Percentiles rank a stretch among this genome's conserved stretches.
phyloP scores from a whole-genome alignment of 2,329 filamentous ascomycete genomes.

The Kalaharituber pfeilii region DNA sequence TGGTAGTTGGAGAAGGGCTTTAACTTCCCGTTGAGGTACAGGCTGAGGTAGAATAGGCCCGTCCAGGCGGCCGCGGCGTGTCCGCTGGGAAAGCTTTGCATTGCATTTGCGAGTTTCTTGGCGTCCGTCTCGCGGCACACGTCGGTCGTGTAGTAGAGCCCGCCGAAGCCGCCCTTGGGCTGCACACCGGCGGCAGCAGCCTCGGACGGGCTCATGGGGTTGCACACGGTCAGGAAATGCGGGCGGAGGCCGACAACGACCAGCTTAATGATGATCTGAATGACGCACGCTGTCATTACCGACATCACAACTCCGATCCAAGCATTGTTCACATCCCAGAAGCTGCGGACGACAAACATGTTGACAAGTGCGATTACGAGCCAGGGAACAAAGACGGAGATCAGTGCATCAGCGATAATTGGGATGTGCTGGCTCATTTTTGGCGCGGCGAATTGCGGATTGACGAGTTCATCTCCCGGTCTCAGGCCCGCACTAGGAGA shows the following conservation, averaged over 20 bases:
- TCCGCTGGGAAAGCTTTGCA: slow-evolving; percentile 19
- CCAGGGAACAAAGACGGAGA: slow-evolving; percentile 17
- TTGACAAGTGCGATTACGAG: slow-evolving; percentile 16
- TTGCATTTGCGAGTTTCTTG: slow-evolving; percentile 14
- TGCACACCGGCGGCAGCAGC: not conserved
- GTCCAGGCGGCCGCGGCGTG: slow-evolving; percentile 17
- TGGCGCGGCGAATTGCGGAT: slow-evolving; percentile 13
- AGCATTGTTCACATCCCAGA: slow-evolving; percentile 20
- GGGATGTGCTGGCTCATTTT: slow-evolving; percentile 16
- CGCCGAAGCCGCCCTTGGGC: slow-evolving; percentile 10
- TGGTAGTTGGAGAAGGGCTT: slow-evolving; percentile 20
- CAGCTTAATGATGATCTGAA: slow-evolving; percentile 20
- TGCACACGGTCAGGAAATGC: slow-evolving; percentile 18
- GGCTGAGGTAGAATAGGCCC: slow-evolving; percentile 15
- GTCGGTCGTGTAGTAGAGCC: slow-evolving; percentile 15
- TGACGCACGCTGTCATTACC: slow-evolving; percentile 17
- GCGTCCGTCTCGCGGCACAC: slow-evolving; percentile 15
- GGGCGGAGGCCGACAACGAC: slow-evolving; percentile 17
- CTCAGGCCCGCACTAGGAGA: not conserved
- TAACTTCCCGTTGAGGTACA: slow-evolving; percentile 17
- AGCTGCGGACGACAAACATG: slow-evolving; percentile 14
- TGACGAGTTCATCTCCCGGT: slow-evolving; percentile 5
- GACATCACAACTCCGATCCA: slow-evolving; percentile 19
- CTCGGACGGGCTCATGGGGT: slow-evolving; percentile 11
- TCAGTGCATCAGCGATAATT: slow-evolving; percentile 17